A percentile compares a stretch with the other conserved stretches of the same genome.
These are phyloP conservation scores for Alternaria rosae DNA, from an alignment of 2,329 filamentous ascomycete genomes.

Conservation along the genomic window DNA sequence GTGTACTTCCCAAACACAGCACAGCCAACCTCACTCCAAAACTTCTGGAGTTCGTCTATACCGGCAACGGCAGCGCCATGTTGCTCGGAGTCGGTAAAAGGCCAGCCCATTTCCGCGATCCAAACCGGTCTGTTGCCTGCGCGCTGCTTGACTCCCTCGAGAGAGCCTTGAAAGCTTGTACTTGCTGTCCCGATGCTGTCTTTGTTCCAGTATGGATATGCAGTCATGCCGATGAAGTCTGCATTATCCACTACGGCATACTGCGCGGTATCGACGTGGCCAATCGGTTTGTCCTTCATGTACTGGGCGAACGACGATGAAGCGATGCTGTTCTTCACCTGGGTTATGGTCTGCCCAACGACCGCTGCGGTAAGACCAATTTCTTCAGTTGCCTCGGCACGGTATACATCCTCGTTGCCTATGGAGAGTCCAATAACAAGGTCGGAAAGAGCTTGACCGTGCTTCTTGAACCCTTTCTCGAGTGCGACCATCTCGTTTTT, in stretches of 20 bases:
- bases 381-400: constrained; percentile 57
- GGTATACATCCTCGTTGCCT: constrained; percentile 65
- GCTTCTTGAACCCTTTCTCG: constrained; percentile 37
- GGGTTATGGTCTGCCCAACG: constrained; percentile 64
- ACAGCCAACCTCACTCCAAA: constrained; percentile 43
- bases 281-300: constrained; percentile 51
- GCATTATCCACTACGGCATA: constrained; percentile 32
- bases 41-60: constrained; percentile 32
- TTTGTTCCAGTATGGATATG: constrained; percentile 44
- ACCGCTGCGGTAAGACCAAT: constrained; percentile 68
- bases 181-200: constrained; percentile 50
- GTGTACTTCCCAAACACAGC: constrained; percentile 39
- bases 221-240: constrained; percentile 46
- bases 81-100: constrained; percentile 22
- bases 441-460: constrained; percentile 60
- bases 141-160: constrained; percentile 29
- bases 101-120: constrained; percentile 49
- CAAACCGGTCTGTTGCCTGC: constrained; percentile 38
- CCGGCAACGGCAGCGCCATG: constrained; percentile 24
- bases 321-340: constrained; percentile 56
- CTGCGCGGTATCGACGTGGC: constrained; percentile 44
- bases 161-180: constrained; percentile 34
- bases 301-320: constrained; percentile 63
- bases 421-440: constrained; percentile 48
- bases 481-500: constrained; percentile 43